Evolutionary conservation across 2,329 filamentous ascomycete genomes (phyloP), one percentile per base, ranked within the genome.

Genomic region (Aureobasidium sp.): DNA sequence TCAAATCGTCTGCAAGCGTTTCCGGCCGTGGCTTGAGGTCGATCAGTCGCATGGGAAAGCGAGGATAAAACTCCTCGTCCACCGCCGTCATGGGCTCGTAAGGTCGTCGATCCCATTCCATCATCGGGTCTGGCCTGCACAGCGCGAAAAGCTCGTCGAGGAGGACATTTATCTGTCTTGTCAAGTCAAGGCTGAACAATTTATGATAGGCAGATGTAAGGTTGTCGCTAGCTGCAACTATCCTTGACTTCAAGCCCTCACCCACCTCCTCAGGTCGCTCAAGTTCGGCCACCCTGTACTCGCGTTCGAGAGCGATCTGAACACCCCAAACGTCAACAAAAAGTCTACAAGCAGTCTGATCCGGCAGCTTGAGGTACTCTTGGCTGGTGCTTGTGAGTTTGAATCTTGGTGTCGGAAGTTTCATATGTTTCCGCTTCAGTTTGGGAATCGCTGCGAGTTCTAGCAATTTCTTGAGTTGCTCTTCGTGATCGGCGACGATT

Each of bases 31-130:
- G 88, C 66, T 86, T 82, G 63, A 90, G 77, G 70, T 91, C 88
- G 17, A 91, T 71, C 3, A 93, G 81, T 12, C 77, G 74, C 61
- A 84, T 77, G 7, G 78, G 75, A 9, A 78, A 73, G 27, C 80
- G 77, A 1, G 90, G 90, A 71, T 80, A 90, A 68, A 90, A 87
- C 66, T 96, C 91, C 0, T 80, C 69, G 0, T 73, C 57, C 5
- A 77, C 64, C 2, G 83, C 81, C 27, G 77, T 72, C 17, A 96
- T 77, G 0, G 90, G 88, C 68, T 96, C 90, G 68, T 84, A 85
- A 1, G 78, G 75, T 17, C 91, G 85, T 1, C 82, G 79, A 72
- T 96, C 90, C 84, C 86, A 92, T 29, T 78, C 68, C 3, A 93
- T 72, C 0, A 80, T 67, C 15, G 57, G 45, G 1, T 33, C 22